Evolutionary conservation across 1,139 yeast genomes (phyloP).

Genomic region (Suhomyces panamericanus): DNA sequence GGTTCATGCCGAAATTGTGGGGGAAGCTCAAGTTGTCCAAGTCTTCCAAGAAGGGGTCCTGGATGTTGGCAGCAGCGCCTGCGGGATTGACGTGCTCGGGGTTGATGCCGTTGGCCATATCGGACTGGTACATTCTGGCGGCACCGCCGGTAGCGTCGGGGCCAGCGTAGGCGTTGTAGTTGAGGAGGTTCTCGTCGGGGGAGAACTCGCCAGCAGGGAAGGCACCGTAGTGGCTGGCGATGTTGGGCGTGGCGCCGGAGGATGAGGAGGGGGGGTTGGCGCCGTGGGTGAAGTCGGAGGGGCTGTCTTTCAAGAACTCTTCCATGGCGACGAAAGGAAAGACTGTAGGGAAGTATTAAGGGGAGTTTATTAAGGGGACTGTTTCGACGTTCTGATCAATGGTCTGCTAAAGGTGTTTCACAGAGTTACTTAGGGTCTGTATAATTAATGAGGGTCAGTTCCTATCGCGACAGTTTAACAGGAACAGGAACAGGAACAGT

Average conservation of each 20-base stretch:
- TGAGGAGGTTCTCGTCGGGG: slow-evolving; percentile 6
- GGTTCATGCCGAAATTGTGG: slow-evolving; percentile 6
- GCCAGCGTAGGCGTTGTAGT: slow-evolving; percentile 1
- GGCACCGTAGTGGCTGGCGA: slow-evolving; percentile 3
- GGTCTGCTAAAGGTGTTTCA: too few species aligned
- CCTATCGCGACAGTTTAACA: too few species aligned
- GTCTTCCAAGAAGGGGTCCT: slow-evolving; percentile 41
- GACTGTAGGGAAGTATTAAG: too few species aligned
- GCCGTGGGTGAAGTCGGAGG: slow-evolving; percentile 25
- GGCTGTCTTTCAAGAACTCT: slow-evolving; percentile 41
- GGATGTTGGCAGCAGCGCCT: slow-evolving; percentile 10
- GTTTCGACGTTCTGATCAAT: too few species aligned
- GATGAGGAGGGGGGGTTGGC: slow-evolving; percentile 12
- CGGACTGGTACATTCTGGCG: slow-evolving; percentile 4
- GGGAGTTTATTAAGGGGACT: too few species aligned
- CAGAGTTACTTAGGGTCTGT: too few species aligned
- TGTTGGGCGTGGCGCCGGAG: slow-evolving; percentile 9
- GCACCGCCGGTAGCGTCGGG: slow-evolving; percentile 6
- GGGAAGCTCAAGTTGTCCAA: slow-evolving; percentile 25
- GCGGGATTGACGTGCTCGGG: slow-evolving; percentile 6
- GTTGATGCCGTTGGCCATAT: slow-evolving; percentile 2
- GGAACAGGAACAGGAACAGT: neutral
- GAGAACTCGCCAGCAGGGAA: slow-evolving; percentile 9
- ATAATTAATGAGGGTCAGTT: neutral
- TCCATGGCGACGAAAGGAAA: too few species aligned